Evolutionary conservation across 163 green algal species (phyloP).

Genomic region (Scenedesmus sp.): DNA sequence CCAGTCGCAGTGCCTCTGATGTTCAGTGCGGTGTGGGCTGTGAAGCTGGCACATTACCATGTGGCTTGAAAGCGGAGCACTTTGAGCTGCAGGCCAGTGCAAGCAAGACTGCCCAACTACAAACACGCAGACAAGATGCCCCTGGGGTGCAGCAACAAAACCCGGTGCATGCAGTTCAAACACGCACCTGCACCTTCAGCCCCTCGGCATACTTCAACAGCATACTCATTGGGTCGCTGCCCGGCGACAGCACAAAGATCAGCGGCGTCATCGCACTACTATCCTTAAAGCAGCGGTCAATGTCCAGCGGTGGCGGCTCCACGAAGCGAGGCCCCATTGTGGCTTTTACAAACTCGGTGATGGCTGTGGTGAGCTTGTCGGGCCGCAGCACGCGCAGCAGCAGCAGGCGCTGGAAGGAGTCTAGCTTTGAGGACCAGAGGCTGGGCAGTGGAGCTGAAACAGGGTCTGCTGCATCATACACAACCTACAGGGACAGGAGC

Average conservation of each 20-base stretch:
- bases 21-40: too few relatives aligned
- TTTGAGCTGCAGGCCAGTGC: too few relatives aligned
- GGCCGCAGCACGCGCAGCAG: constrained; percentile 61
- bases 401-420: constrained; percentile 72
- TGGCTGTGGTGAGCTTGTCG: constrained; percentile 60
- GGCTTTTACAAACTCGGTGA: constrained; percentile 55
- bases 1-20: too few relatives aligned
- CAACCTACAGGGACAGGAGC: constrained; percentile 41
- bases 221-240: constrained; percentile 79
- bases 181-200: constrained; percentile 52
- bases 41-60: too few relatives aligned
- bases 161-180: too few relatives aligned
- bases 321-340: constrained; percentile 68
- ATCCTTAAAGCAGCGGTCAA: constrained; percentile 69
- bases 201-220: constrained; percentile 80
- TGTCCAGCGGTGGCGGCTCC: constrained; percentile 77
- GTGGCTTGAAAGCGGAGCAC: too few relatives aligned
- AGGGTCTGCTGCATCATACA: constrained; percentile 77
- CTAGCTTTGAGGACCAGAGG: constrained; percentile 58
- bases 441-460: constrained; percentile 58
- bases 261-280: constrained; percentile 70
- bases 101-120: too few relatives aligned
- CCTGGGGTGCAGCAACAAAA: too few relatives aligned
- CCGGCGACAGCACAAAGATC: constrained; percentile 83
- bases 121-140: too few relatives aligned